Evolutionary conservation across 345 rosid genomes (phyloP).

Genomic region (Dipteronia dyeriana): DNA sequence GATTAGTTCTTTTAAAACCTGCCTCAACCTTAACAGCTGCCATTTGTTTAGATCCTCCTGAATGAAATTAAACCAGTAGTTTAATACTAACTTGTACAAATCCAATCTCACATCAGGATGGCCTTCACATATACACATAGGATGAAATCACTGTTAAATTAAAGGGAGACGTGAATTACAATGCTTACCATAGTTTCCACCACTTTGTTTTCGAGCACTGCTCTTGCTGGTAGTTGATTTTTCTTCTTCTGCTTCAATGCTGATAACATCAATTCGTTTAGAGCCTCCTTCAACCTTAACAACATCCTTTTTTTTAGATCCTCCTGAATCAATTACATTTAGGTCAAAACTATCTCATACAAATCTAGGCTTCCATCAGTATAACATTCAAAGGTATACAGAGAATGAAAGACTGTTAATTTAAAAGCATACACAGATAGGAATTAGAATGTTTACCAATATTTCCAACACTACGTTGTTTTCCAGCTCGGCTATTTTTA

Average conservation of each 20-base stretch:
- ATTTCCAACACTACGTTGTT: too few relatives aligned
- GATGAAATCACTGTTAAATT: slow-evolving; percentile 8
- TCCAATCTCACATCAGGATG: too few relatives aligned
- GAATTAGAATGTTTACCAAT: too few relatives aligned
- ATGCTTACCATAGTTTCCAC: background rate
- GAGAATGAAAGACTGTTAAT: too few relatives aligned
- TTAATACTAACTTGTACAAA: background rate
- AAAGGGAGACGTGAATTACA: background rate
- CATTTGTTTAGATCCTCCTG: background rate
- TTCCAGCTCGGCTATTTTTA: too few relatives aligned
- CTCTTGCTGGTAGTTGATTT: background rate
- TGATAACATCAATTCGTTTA: background rate
- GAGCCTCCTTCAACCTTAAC: background rate
- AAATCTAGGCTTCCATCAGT: background rate
- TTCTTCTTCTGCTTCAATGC: background rate
- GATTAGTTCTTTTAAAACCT: background rate
- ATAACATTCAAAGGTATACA: too few relatives aligned
- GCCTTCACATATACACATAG: background rate
- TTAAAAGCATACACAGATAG: too few relatives aligned
- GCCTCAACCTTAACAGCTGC: background rate
- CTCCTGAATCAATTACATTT: too few relatives aligned
- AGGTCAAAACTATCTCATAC: too few relatives aligned
- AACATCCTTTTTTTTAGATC: background rate
- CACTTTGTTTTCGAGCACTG: background rate
- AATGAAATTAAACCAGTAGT: background rate